Base-by-base conservation (phyloP, 441 rosid genomes). In the Bocquillonia castaneifolia region DNA sequence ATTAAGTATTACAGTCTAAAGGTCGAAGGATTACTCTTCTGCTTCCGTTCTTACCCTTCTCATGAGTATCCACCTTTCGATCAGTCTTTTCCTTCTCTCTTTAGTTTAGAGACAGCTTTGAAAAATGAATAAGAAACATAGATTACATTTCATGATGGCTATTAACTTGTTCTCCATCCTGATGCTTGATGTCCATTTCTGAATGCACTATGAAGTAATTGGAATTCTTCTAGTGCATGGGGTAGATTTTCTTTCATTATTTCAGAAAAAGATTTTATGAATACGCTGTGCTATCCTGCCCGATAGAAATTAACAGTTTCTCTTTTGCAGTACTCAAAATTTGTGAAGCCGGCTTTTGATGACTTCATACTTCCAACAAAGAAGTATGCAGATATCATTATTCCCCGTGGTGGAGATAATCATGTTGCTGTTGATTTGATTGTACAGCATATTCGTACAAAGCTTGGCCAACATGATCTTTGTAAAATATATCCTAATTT, bases 401-500 rank as follows among this genome's bases (percentile, higher is more conserved):
- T 93, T 80, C 99, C 99, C 60, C 97, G 99, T 47, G 99, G 99
- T 67, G 99, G 97, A 76, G 97, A 93, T 74, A 93, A 93, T 77
- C 98, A 93, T 75, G 99, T 91, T 20, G 99, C 99, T 22, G 71
- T 93, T 73, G 99, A 93, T 87, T 79, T 93, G 81, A 93, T 93
- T 80, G 99, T 93, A 67, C 99, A 93, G 75, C 99, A 93, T 80
- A 93, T 93, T 37, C 78, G 93, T 67, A 93, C 97, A 44, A 93
- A 93, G 80, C 93, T 93, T 80, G 97, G 95, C 63, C 99, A 91
- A 77, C 97, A 91, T 79, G 99, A 93, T 81, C 84, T 93, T 36
- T 93, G 99, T 81, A 93, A 93, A 89, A 91, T 91, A 81, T 91
- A 93, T 74, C 96, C 96, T 40, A 93, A 87, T 78, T 84, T 91